phyloP scores from a whole-genome alignment of 1,284 basidiomycete species.

The Phylloporus gajari region DNA sequence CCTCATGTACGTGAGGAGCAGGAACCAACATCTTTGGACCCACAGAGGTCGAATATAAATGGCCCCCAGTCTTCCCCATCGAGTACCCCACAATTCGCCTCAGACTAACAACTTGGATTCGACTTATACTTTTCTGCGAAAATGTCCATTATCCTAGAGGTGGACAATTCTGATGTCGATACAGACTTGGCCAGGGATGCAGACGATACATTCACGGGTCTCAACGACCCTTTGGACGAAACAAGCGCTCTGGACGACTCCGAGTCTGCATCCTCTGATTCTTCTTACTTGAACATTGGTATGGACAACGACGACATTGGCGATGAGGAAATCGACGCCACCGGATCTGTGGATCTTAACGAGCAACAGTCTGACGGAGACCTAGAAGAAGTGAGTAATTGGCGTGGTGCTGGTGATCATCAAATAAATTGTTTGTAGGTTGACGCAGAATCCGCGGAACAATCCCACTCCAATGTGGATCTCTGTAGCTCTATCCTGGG shows the following conservation, averaged over 20 bases:
- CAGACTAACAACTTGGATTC: slow-evolving; percentile 3
- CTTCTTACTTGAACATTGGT: slow-evolving; percentile 33
- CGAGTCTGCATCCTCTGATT: slow-evolving; percentile 25
- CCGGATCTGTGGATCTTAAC: slow-evolving; percentile 27
- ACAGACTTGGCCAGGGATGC: slow-evolving; percentile 12
- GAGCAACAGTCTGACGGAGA: slow-evolving; percentile 17
- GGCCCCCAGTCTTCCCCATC: not conserved
- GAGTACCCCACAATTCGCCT: not conserved
- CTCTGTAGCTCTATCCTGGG: slow-evolving; percentile 48
- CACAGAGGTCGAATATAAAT: slow-evolving; percentile 31
- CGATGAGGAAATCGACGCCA: slow-evolving; percentile 29
- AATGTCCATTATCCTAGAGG: slow-evolving; percentile 34
- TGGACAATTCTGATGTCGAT: slow-evolving; percentile 22
- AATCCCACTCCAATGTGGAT: slow-evolving; percentile 31
- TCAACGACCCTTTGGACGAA: slow-evolving; percentile 17
- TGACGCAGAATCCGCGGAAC: slow-evolving; percentile 23
- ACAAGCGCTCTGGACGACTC: slow-evolving; percentile 6
- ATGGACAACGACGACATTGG: slow-evolving; percentile 21
- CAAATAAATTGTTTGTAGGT: slow-evolving; percentile 16
- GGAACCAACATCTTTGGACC: slow-evolving; percentile 27
- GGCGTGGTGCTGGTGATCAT: not conserved
- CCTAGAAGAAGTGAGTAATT: slow-evolving; percentile 31
- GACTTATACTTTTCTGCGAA: not conserved
- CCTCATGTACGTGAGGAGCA: slow-evolving; percentile 12
- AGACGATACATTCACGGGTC: slow-evolving; percentile 27